These are phyloP conservation scores for Euphorbia tirucalli DNA, from an alignment of 345 rosid genomes.

Conservation along the genomic window DNA sequence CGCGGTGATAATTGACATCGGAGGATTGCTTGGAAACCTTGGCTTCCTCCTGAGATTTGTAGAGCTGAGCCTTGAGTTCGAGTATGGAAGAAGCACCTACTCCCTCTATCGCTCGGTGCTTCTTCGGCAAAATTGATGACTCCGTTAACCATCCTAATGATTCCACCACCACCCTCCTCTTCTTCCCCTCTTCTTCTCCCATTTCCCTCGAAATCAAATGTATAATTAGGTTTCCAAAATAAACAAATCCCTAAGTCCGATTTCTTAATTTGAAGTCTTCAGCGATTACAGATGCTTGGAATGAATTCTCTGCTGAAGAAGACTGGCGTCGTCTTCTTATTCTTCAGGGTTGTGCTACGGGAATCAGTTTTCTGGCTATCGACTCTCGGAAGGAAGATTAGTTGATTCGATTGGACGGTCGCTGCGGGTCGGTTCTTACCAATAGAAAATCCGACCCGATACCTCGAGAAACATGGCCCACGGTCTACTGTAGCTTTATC, in stretches of 20 bases:
- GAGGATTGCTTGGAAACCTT: constrained; percentile 57
- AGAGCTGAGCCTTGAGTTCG: constrained; percentile 91
- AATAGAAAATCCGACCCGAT: too few species aligned
- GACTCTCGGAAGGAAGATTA: too few species aligned
- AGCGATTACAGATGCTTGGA: too few species aligned
- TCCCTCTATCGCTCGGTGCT: constrained; percentile 81
- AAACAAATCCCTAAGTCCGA: too few species aligned
- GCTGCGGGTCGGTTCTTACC: too few species aligned
- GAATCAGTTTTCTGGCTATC: too few species aligned
- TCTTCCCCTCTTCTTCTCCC: constrained; percentile 48
- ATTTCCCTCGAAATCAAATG: neutral
- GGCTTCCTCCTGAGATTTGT: constrained; percentile 78
- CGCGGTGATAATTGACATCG: constrained; percentile 63
- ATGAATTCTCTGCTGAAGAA: too few species aligned
- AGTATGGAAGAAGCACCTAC: constrained; percentile 83
- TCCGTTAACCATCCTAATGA: constrained; percentile 96
- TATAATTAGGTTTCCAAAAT: too few species aligned
- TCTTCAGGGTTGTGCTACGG: neutral
- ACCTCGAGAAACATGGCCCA: too few species aligned
- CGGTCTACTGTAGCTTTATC: too few species aligned
- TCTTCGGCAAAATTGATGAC: constrained; percentile 84
- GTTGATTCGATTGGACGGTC: too few species aligned
- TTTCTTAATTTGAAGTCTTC: neutral
- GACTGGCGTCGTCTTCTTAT: neutral
- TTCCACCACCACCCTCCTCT: constrained; percentile 66